A percentile compares a stretch with the other conserved stretches of the same genome.
phyloP scores from a whole-genome alignment of 2,329 filamentous ascomycete genomes.

The Cercospora sp. region DNA sequence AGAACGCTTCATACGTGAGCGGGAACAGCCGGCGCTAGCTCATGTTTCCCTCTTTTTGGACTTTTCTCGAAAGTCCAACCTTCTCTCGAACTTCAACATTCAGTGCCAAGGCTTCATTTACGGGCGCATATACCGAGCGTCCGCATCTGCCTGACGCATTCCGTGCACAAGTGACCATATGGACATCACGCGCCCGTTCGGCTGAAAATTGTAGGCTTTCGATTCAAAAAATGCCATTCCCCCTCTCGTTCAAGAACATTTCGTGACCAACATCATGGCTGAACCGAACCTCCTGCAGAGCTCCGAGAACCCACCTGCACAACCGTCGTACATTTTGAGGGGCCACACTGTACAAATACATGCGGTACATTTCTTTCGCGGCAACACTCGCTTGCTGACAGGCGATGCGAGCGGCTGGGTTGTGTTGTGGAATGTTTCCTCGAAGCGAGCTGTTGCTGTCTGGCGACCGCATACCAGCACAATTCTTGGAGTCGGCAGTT shows the following conservation, averaged over 20 bases:
- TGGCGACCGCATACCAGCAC: slow-evolving; percentile 83
- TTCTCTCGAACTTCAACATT: not conserved
- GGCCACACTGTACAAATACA: slow-evolving; percentile 83
- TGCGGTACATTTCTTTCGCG: slow-evolving; percentile 67
- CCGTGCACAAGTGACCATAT: not conserved
- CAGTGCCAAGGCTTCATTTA: not conserved
- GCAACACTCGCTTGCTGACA: slow-evolving; percentile 75
- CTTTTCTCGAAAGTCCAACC: not conserved
- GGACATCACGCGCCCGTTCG: not conserved
- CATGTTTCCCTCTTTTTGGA: not conserved
- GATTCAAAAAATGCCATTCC: not conserved
- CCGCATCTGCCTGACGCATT: not conserved
- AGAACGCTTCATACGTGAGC: not conserved
- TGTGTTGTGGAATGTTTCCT: slow-evolving; percentile 79
- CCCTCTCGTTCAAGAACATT: not conserved
- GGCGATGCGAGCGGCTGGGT: slow-evolving; percentile 90
- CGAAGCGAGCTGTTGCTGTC: slow-evolving; percentile 76
- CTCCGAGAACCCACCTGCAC: slow-evolving; percentile 48
- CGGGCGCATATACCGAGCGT: not conserved
- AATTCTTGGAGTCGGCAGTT: slow-evolving; percentile 72
- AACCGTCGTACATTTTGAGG: slow-evolving; percentile 71
- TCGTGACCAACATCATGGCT: slow-evolving; percentile 16
- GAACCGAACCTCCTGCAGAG: slow-evolving; percentile 19
- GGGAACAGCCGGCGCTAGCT: not conserved
- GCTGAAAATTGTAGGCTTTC: not conserved